Evolutionary conservation across 768 basidiomycete species (phyloP), one percentile per base, ranked within the genome.

Genomic region (Hericium erinaceus): DNA sequence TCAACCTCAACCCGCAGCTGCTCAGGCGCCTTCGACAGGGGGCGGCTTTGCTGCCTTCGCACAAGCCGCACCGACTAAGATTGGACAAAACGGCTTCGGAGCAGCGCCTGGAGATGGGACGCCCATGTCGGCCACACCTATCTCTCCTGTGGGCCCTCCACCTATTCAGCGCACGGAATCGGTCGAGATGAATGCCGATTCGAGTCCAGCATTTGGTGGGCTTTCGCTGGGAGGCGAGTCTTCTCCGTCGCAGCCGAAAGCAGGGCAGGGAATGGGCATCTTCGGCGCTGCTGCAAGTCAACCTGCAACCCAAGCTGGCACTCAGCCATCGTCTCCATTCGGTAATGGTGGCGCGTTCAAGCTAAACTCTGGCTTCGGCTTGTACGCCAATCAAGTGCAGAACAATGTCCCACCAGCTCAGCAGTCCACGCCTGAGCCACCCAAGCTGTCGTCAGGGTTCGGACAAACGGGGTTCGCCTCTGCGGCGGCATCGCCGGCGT

Each of bases 321-420:
- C 15, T 50, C 64, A 2, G n/a, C 60, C 4, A 22, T 54, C 56
- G 20, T 63, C 56, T 10, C 57, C 63, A 5, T 54, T 49, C 39
- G 60, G 58, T 18, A 8, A 62, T 1, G 60, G 60, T 2, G 60
- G 66, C 58, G 57, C 20, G 0, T 62, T 64, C 44, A 61, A 64
- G 37, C 66, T 68, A 13, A 63, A 64, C 1, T 63, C 66, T 0
- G 70, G 70, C 0, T 67, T 70, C 37, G 70, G 70, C 2, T 65
- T 68, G 3, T 70, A 70, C 53, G 64, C 63, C 9, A 66, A 62
- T 7, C 52, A 48, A 18, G 49, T 28, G 37, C 59, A 58, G 49
- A 39, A 58, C 57, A 2, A 37, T 57, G 38, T 58, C 60, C 6
- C 57, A 64, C 63, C 26, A 58, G 11, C 18, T 5, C 26, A 24